Base-by-base conservation (phyloP, 2,329 filamentous ascomycete species). In the Xylariaceae sp. region DNA sequence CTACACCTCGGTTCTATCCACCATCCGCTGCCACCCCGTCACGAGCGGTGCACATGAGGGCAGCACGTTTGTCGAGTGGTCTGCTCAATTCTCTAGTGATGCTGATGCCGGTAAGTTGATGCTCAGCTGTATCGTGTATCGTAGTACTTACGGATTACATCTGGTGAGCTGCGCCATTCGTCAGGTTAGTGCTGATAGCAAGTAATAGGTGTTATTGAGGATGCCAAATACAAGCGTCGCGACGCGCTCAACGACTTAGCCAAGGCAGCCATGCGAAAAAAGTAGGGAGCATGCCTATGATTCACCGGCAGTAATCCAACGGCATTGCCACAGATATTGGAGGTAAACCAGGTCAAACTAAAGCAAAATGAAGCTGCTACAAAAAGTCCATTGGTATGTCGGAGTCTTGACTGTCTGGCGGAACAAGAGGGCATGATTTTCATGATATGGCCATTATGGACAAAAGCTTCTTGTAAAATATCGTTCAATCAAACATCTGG, bases 201-300 rank as follows among this genome's bases (percentile, higher is more conserved):
- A 37, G 47, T 56, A 30, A 30, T 30, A 88, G 86, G 81, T 67
- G 87, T 89, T 60, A 88, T 90, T 65, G 83, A 88, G 73, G 87
- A 90, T 70, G 87, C 86, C 68, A 88, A 87, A 77, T 90, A 86
- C 81, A 90, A 90, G 82, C 86, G 87, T 63, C 84, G 84, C 55
- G 87, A 89, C 71, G 87, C 86, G 53, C 78, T 90, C 44, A 82
- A 83, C 53, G 87, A 88, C 68, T 79, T 89, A 45, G 85, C 82
- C 59, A 79, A 80, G 68, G 78, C 74, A 37, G 80, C 77, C 3
- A 65, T 67, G 44, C 4, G 11, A 13, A 75, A 76, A 69, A 67
- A 69, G 62, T 71, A 49, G 10, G n/a, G 47, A 18, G 8, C 8
- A 18, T 1, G 23, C 11, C 5, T 10, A 15, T n/a, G 15, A 30